These are phyloP conservation scores for Tylopilus sp. DNA, from an alignment of 768 basidiomycete species.

Conservation along the genomic window DNA sequence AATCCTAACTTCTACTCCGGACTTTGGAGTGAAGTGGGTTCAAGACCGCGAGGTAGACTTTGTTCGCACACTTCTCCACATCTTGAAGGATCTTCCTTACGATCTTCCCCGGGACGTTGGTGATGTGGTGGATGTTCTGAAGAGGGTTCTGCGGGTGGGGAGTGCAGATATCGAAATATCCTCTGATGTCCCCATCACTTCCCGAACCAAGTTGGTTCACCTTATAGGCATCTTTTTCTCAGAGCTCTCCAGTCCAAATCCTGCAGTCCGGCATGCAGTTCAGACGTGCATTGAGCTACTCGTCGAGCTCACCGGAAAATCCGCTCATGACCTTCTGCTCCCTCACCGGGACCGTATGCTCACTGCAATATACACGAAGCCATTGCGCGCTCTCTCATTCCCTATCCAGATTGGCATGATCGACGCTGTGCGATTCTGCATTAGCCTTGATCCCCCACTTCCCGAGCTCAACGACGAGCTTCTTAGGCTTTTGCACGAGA, in stretches of 20 bases:
- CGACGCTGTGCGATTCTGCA: constrained; percentile 92
- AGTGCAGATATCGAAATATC: constrained; percentile 46
- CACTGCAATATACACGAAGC: constrained; percentile 91
- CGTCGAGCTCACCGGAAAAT: constrained; percentile 65
- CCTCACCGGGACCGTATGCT: constrained; percentile 88
- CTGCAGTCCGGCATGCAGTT: constrained; percentile 78
- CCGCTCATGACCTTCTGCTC: constrained; percentile 74
- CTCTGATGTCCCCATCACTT: constrained; percentile 39
- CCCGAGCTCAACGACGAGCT: constrained; percentile 92
- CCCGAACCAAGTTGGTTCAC: constrained; percentile 58
- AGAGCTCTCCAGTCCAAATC: constrained; percentile 84
- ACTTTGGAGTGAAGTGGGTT: constrained; percentile 75
- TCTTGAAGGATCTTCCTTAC: constrained; percentile 90
- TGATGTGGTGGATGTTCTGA: constrained; percentile 75
- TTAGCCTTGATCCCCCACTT: constrained; percentile 84
- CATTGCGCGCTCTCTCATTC: constrained; percentile 90
- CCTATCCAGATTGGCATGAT: constrained; percentile 97
- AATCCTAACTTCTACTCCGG: constrained; percentile 69
- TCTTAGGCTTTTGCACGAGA: constrained; percentile 86
- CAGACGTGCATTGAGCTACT: constrained; percentile 79
- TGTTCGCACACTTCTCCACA: constrained; percentile 83
- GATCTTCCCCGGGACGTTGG: constrained; percentile 83
- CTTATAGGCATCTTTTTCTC: constrained; percentile 82
- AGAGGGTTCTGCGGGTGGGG: constrained; percentile 60
- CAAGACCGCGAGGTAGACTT: constrained; percentile 87